These are phyloP conservation scores for Tetrahymena thermophila DNA, from an alignment of 73 alveolate genomes.

Conservation along the genomic window DNA sequence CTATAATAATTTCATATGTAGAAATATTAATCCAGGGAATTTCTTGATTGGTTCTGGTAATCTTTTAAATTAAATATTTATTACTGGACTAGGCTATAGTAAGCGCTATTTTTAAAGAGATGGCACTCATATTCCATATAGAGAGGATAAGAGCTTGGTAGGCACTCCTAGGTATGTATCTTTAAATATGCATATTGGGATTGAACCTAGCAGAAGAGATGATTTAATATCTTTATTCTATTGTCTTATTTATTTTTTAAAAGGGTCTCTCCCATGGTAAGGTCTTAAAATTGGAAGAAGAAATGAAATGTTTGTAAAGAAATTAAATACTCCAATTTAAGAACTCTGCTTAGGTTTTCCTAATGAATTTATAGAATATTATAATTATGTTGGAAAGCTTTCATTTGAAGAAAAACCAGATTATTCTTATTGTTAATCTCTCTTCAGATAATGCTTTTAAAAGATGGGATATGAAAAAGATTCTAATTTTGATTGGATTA, in stretches of 20 bases:
- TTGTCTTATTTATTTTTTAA: slow-evolving; percentile 72
- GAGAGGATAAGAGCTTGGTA: slow-evolving; percentile 78
- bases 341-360: slow-evolving; percentile 65
- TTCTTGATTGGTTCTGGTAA: slow-evolving; percentile 84
- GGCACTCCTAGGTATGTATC: slow-evolving; percentile 93
- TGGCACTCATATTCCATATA: slow-evolving; percentile 83
- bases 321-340: slow-evolving; percentile 62
- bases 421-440: slow-evolving; percentile 56
- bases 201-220: slow-evolving; percentile 85
- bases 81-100: slow-evolving; percentile 85
- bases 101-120: slow-evolving; percentile 80
- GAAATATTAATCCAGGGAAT: slow-evolving; percentile 89
- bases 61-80: slow-evolving; percentile 60
- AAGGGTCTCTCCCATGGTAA: slow-evolving; percentile 87
- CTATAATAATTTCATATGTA: slow-evolving; percentile 65
- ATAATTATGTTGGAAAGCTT: slow-evolving; percentile 66
- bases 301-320: slow-evolving; percentile 55
- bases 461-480: slow-evolving; percentile 46
- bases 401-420: slow-evolving; percentile 82
- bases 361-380: slow-evolving; percentile 61
- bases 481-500: slow-evolving; percentile 67
- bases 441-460: slow-evolving; percentile 54
- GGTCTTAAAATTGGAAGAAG: slow-evolving; percentile 60
- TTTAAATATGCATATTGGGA: slow-evolving; percentile 82
- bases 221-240: slow-evolving; percentile 82